These are phyloP conservation scores for Aspergillus texensis DNA, from an alignment of 2,329 filamentous ascomycete genomes.

Conservation along the genomic window DNA sequence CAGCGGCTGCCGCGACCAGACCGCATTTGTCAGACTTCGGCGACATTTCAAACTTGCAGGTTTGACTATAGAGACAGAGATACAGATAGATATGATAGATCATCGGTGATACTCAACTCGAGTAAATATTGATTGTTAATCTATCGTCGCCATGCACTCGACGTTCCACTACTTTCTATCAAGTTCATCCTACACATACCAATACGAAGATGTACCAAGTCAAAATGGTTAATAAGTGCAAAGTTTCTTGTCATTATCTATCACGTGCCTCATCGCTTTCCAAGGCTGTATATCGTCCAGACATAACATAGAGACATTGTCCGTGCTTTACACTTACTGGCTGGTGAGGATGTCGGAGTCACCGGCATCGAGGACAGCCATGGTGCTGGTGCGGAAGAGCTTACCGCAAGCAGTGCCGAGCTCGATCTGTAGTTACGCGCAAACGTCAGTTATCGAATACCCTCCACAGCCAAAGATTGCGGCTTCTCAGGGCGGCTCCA, in stretches of 20 bases:
- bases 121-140: neutral
- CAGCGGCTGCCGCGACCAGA: constrained; percentile 15
- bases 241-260: constrained; percentile 29
- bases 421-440: constrained; percentile 72
- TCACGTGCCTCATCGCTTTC: constrained; percentile 14
- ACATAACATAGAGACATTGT: constrained; percentile 23
- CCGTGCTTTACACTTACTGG: constrained; percentile 27
- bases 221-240: constrained; percentile 9
- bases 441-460: constrained; percentile 57
- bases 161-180: neutral
- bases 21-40: constrained; percentile 27
- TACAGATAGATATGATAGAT: neutral
- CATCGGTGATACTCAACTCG: neutral
- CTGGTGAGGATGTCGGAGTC: constrained; percentile 90
- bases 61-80: neutral
- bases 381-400: constrained; percentile 96
- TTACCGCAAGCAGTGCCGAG: constrained; percentile 98
- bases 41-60: neutral
- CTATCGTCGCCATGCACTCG: neutral
- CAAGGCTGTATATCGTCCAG: constrained; percentile 20
- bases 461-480: constrained; percentile 51
- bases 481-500: constrained; percentile 84
- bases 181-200: neutral
- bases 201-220: neutral
- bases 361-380: constrained; percentile 96